Evolutionary conservation across 2,329 filamentous ascomycete species (phyloP), one percentile per base, ranked within the genome.

Genomic region (Penicillium janthinellum): DNA sequence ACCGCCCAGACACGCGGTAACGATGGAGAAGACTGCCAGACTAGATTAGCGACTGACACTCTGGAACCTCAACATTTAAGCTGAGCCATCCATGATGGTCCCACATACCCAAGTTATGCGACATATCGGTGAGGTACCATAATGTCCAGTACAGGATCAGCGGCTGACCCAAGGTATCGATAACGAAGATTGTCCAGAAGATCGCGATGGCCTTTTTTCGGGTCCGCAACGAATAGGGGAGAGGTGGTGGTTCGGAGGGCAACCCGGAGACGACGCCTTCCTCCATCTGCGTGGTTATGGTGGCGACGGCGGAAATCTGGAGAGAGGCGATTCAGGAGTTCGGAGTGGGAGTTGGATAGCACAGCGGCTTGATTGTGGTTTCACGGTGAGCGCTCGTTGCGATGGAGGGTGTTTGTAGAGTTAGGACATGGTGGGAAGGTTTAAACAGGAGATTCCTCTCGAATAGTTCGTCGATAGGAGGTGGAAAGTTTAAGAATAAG

Each of bases 111-210:
- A 77, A 38, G 47, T 79, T 77, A 59, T 75, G 73, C 42, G 75
- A 76, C 35, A 87, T 69, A 61, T 78, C 74, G 10, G 84, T 83
- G 62, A 78, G 79, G 63, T 87, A 87, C 83, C 83, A 86, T 39
- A 88, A 76, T 51, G 81, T 78, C 76, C 84, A 88, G 74, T 88
- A 88, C 2, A 88, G 77, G 3, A 78, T 81, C 59, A 88, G 78
- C 17, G 86, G 86, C 73, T 86, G 83, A 58, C 77, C 81, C 60
- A 86, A 76, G 53, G 82, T 84, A 73, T 88, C 86, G 59, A 87
- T 67, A 22, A 87, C 69, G 57, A 87, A 85, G 42, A 88, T 70
- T 0, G 76, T 75, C 85, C 85, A 88, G 75, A 88, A 88, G 62
- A 84, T 73, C 39, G 79, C 75, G 61, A 88, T 86, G 37, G 80